Evolutionary conservation across 352 stramenopile genomes (phyloP), one percentile per base, ranked within the genome.

Genomic region (Blastocystis hominis): DNA sequence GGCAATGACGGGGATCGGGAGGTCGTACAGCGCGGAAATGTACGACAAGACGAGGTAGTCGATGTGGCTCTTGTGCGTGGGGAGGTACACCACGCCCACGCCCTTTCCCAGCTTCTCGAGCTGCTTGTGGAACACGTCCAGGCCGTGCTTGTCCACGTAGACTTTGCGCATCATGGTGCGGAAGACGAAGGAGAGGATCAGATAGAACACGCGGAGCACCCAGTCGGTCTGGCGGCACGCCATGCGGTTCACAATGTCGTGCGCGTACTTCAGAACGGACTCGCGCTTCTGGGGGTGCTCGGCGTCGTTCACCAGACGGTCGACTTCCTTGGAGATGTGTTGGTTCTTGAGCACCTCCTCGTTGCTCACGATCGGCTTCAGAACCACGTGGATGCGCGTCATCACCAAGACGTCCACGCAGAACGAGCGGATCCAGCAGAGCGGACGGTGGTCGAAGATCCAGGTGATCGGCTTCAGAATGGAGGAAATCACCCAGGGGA

Each of bases 11-110:
- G 93, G 93, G 2, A 90, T 72, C 13, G 93, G 92, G 62, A 96
- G 91, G 75, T 93, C 92, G 86, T 95, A 95, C 4, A 91, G 92
- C 72, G 95, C 95, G 89, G 92, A 94, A 68, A 95, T 77, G 88
- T 95, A 96, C 79, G 92, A 95, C 86, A 96, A 92, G 78, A 96
- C 93, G 40, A 96, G 89, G 86, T 95, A 96, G 89, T 96, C 93
- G 76, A 96, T 87, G 75, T 96, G 93, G 47, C 90, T 94, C 89
- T 95, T 93, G 89, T 96, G 93, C 36, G 93, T 95, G 17, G 93
- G 93, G 9, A 93, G 91, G 88, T 94, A 94, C 59, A 94, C 91
- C 55, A 95, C 90, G 63, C 91, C 93, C 4, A 93, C 90, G 61
- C 93, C 89, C 1, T 76, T 56, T 50, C 92, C 89, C 0, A 90